Evolutionary conservation across 208 protist genomes (phyloP).

Genomic region (Trypanosoma congolense): DNA sequence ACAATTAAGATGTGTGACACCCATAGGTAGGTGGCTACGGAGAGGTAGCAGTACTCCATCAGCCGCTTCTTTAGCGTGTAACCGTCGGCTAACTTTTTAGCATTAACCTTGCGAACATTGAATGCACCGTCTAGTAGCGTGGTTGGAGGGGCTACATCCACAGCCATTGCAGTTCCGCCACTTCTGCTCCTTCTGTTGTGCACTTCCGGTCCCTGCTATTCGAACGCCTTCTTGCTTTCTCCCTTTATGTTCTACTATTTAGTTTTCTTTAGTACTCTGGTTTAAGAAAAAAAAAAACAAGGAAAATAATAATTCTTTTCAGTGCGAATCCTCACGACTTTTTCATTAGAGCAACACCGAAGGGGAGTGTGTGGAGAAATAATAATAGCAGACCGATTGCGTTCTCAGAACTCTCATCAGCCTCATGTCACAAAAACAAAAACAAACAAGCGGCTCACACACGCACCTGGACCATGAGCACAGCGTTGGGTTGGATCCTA

Average conservation of each 20-base stretch:
- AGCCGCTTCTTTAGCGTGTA: conserved; percentile 86
- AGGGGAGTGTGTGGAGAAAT: no score
- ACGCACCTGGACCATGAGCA: no score
- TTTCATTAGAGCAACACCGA: no score
- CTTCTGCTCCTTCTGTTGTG: no score
- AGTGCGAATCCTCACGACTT: no score
- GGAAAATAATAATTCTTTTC: no score
- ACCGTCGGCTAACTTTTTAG: conserved; percentile 67
- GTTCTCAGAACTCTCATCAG: no score
- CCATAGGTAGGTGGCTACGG: conserved; percentile 54
- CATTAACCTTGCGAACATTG: conserved; percentile 65
- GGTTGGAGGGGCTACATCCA: conserved; percentile 25
- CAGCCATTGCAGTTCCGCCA: conserved; percentile 1
- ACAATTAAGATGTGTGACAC: conserved; percentile 47
- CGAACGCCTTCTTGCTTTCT: conserved; percentile 19
- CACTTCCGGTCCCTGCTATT: conserved; percentile 11
- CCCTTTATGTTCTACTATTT: background rate
- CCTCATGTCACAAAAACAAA: no score
- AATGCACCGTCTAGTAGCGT: conserved; percentile 43
- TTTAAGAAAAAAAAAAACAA: no score
- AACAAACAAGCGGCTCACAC: no score
- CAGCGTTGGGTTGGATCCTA: no score
- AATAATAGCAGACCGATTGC: no score
- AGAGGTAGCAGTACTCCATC: conserved; percentile 76
- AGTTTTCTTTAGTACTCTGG: background rate